Evolutionary conservation across 192 early-diverging fungal species (phyloP).

Genomic region (Helicostylum pulchrum): DNA sequence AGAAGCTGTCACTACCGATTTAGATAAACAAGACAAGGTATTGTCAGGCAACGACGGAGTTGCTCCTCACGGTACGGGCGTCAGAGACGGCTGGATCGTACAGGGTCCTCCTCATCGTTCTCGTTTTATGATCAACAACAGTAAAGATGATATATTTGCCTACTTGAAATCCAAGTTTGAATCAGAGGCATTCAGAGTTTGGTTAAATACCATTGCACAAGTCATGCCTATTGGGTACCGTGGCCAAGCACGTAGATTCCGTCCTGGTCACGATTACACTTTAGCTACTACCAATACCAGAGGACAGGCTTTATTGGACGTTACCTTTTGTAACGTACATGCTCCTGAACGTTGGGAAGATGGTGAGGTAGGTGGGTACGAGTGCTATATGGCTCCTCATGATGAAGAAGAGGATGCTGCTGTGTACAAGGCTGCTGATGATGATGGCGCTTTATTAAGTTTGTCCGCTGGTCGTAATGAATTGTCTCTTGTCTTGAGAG

Average conservation of each 20-base stretch:
- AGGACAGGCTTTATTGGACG: constrained; percentile 49
- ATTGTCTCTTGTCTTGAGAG: constrained; percentile 62
- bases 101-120: constrained; percentile 58
- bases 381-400: constrained; percentile 65
- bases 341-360: constrained; percentile 43
- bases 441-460: constrained; percentile 65
- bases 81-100: constrained; percentile 49
- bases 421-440: constrained; percentile 53
- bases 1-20: constrained; percentile 13
- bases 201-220: constrained; percentile 50
- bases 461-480: constrained; percentile 62
- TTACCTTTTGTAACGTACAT: constrained; percentile 54
- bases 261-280: constrained; percentile 76
- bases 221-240: constrained; percentile 39
- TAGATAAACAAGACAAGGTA: constrained; percentile 48
- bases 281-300: constrained; percentile 54
- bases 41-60: constrained; percentile 17
- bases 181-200: constrained; percentile 51
- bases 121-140: constrained; percentile 49
- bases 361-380: constrained; percentile 67
- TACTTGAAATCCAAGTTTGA: constrained; percentile 43
- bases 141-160: background rate
- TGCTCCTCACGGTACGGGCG: constrained; percentile 57
- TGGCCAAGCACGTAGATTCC: constrained; percentile 64
- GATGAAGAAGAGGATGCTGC: constrained; percentile 63